Conservation (phyloP, 208 protist species). For the Trypanosomatidae sp. region DNA sequence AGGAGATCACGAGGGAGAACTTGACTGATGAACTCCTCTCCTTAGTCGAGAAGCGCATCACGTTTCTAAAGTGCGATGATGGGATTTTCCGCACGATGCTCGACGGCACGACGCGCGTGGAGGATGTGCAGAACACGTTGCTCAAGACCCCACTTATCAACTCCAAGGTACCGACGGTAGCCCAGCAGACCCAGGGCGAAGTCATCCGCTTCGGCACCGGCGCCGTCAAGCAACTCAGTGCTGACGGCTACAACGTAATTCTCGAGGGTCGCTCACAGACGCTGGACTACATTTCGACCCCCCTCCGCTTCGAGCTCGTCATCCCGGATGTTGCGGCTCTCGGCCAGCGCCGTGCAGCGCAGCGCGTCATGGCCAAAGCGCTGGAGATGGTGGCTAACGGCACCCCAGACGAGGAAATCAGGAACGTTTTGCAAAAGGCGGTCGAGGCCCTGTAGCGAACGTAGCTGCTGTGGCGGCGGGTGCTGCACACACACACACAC, state of each 20-base stretch:
- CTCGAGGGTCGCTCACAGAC: slow-evolving; percentile 90
- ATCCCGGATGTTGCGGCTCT: slow-evolving; percentile 72
- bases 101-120: slow-evolving; percentile 61
- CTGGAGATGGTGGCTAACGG: slow-evolving; percentile 39
- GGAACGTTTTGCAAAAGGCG: slow-evolving; percentile 23
- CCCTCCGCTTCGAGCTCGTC: slow-evolving; percentile 87
- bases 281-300: slow-evolving; percentile 83
- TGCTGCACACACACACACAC: neutral
- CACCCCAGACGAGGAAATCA: slow-evolving; percentile 21
- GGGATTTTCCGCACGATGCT: slow-evolving; percentile 70
- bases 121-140: slow-evolving; percentile 87
- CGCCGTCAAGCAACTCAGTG: slow-evolving; percentile 69
- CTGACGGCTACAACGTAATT: slow-evolving; percentile 87
- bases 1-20: slow-evolving; percentile 42
- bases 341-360: slow-evolving; percentile 84
- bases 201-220: slow-evolving; percentile 81
- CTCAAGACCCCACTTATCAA: slow-evolving; percentile 85
- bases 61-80: slow-evolving; percentile 60
- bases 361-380: slow-evolving; percentile 87
- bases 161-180: slow-evolving; percentile 81
- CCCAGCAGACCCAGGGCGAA: slow-evolving; percentile 91
- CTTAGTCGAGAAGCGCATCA: slow-evolving; percentile 59
- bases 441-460: slow-evolving; percentile 24
- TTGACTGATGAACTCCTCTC: slow-evolving; percentile 66
- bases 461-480: neutral